Percentiles rank a stretch among this genome's conserved stretches.
phyloP scores from a whole-genome alignment of 108 stramenopile genomes.

The Conticribra guillardii region DNA sequence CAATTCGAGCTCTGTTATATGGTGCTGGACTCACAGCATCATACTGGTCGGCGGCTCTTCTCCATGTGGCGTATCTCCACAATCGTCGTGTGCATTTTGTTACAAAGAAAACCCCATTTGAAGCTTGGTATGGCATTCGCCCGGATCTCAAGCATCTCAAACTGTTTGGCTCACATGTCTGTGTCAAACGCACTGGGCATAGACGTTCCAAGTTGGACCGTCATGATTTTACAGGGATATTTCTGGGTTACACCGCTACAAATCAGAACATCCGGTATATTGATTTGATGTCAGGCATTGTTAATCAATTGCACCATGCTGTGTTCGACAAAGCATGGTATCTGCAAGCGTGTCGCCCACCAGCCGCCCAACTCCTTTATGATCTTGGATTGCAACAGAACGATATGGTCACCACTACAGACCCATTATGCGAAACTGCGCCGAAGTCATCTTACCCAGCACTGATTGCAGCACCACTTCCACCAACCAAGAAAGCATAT shows the following conservation, averaged over 20 bases:
- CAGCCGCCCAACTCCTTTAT: background rate
- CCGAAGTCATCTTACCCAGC: background rate
- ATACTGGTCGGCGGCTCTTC: background rate
- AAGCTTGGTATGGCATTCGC: background rate
- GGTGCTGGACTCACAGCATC: background rate
- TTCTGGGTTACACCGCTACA: too few species aligned
- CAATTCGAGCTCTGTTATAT: constrained; percentile 2
- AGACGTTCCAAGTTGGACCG: too few species aligned
- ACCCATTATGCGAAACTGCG: background rate
- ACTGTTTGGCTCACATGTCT: background rate
- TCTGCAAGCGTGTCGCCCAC: background rate
- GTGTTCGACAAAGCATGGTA: constrained; percentile 4
- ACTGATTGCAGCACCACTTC: background rate
- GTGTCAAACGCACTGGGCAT: constrained; percentile 2
- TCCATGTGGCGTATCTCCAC: constrained; percentile 1
- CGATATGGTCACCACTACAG: background rate
- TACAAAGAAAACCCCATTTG: too few species aligned
- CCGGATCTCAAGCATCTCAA: background rate
- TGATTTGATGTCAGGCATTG: background rate
- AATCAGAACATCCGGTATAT: background rate
- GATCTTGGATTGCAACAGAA: background rate
- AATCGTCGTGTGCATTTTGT: background rate
- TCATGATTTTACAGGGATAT: too few species aligned
- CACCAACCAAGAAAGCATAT: background rate
- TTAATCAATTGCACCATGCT: background rate